Evolutionary conservation across 1,284 basidiomycete genomes (phyloP).

Genomic region (Sporisorium reilianum): DNA sequence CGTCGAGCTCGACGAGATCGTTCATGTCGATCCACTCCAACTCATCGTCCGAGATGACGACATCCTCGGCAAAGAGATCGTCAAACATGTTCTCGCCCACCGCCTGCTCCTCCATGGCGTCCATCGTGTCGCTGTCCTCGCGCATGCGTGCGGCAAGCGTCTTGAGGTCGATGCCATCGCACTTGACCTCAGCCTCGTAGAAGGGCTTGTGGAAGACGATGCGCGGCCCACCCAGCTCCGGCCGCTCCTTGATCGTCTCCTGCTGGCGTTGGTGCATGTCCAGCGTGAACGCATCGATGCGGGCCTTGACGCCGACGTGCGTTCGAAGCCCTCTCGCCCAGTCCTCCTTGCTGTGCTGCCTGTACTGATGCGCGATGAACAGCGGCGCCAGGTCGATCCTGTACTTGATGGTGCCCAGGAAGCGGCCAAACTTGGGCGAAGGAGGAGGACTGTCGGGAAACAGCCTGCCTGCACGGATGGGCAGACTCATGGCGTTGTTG

Average conservation of each 20-base stretch:
- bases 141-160: slow-evolving; percentile 81
- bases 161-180: slow-evolving; percentile 83
- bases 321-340: slow-evolving; percentile 84
- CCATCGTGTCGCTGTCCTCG: slow-evolving; percentile 31
- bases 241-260: slow-evolving; percentile 74
- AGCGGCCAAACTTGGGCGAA: slow-evolving; percentile 89
- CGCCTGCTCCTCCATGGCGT: slow-evolving; percentile 61
- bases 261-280: slow-evolving; percentile 94
- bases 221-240: slow-evolving; percentile 70
- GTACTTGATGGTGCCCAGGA: slow-evolving; percentile 93
- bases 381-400: slow-evolving; percentile 82
- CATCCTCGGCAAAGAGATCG: slow-evolving; percentile 46
- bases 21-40: slow-evolving; percentile 80
- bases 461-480: slow-evolving; percentile 85
- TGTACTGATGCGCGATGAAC: slow-evolving; percentile 88
- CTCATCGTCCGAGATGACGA: slow-evolving; percentile 44
- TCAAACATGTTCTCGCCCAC: slow-evolving; percentile 56
- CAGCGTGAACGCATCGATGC: slow-evolving; percentile 83
- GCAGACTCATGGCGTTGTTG: slow-evolving; percentile 81
- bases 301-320: slow-evolving; percentile 85
- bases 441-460: slow-evolving; percentile 80
- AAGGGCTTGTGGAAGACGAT: slow-evolving; percentile 80
- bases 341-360: slow-evolving; percentile 80
- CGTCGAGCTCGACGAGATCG: slow-evolving; percentile 85
- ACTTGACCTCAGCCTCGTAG: slow-evolving; percentile 88